Conservation (phyloP, 2,329 filamentous ascomycete species). For the Arachnomyces sp. region DNA sequence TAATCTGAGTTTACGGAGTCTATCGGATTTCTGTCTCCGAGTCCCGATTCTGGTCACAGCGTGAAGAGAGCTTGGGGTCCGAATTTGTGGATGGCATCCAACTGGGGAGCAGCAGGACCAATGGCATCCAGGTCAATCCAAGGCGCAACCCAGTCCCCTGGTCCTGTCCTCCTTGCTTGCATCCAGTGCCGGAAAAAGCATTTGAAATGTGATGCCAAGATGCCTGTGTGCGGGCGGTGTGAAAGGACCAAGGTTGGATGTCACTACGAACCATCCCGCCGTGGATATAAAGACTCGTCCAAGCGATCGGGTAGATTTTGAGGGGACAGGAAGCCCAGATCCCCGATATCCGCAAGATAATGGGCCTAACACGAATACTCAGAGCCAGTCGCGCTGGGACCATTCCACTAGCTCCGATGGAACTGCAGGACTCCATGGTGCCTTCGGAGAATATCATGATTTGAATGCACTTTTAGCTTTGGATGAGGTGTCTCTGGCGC, state of each 20-base stretch:
- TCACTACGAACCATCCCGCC: constrained; percentile 63
- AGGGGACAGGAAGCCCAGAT: constrained; percentile 29
- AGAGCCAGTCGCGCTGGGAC: neutral
- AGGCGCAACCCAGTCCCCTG: constrained; percentile 9
- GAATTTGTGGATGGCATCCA: too few relatives aligned
- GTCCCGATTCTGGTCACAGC: too few relatives aligned
- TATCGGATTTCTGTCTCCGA: too few relatives aligned
- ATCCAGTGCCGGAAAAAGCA: constrained; percentile 50
- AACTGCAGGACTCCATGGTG: neutral
- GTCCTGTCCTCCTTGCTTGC: constrained; percentile 39
- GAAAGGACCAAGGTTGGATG: constrained; percentile 51
- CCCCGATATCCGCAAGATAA: constrained; percentile 29
- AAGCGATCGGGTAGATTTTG: constrained; percentile 20
- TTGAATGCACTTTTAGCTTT: constrained; percentile 5
- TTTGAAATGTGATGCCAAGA: constrained; percentile 65
- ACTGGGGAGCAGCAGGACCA: too few relatives aligned
- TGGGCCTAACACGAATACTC: constrained; percentile 6
- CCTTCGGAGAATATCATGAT: constrained; percentile 1
- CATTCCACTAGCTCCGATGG: neutral
- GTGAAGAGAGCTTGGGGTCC: too few relatives aligned
- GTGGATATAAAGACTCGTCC: constrained; percentile 64
- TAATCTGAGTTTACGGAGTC: too few relatives aligned
- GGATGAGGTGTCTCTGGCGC: constrained; percentile 9
- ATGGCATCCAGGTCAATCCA: neutral
- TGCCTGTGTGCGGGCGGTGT: constrained; percentile 60